These are phyloP conservation scores for Verticillium longisporum DNA, from an alignment of 2,329 filamentous ascomycete genomes.

Conservation along the genomic window DNA sequence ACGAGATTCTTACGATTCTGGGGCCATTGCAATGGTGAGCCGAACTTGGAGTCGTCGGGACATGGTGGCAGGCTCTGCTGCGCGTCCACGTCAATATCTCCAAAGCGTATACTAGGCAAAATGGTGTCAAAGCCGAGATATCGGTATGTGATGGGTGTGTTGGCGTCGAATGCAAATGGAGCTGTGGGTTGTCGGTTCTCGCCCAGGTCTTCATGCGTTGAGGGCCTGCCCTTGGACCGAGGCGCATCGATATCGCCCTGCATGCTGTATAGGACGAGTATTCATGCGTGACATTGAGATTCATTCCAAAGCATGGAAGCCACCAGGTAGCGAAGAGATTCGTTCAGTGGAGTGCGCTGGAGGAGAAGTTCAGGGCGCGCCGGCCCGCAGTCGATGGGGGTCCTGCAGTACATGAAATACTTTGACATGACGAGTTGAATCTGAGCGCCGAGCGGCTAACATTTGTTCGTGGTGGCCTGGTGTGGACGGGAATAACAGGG, in stretches of 20 bases:
- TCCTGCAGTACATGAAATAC: not conserved
- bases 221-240: not conserved
- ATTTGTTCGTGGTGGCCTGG: not conserved
- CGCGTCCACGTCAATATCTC: constrained; percentile 4
- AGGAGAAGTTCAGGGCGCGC: not conserved
- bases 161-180: not conserved
- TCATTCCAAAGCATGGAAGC: too few relatives aligned
- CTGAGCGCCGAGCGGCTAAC: constrained; percentile 6
- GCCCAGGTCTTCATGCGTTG: constrained; percentile 1
- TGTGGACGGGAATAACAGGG: constrained; percentile 7
- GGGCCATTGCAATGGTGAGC: constrained; percentile 70
- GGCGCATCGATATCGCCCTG: not conserved
- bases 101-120: constrained; percentile 21
- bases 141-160: constrained; percentile 25
- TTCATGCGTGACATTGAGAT: not conserved
- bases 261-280: not conserved
- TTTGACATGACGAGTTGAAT: not conserved
- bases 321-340: too few relatives aligned
- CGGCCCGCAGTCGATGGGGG: not conserved
- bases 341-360: not conserved
- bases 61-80: constrained; percentile 40
- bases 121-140: constrained; percentile 34
- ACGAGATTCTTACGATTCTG: constrained; percentile 60
- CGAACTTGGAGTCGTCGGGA: constrained; percentile 61
- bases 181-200: not conserved